Evolutionary conservation across 148 eudicot genomes (phyloP), one percentile per base, ranked within the genome.

Genomic region (Cornus controversa): DNA sequence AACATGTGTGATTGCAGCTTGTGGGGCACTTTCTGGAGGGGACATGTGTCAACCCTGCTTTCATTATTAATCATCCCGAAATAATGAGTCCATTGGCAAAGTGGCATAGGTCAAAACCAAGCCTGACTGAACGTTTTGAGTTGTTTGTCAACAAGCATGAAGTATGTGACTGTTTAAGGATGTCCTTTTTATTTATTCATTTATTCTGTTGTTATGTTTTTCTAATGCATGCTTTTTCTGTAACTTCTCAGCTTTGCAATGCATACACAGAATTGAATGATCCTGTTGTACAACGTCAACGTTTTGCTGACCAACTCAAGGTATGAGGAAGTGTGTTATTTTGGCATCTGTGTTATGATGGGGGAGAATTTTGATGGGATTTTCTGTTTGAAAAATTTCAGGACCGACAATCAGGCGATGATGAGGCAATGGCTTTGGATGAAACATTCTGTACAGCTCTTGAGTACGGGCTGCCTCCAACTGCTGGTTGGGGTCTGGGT

Each of bases 41-140:
- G 84, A 89, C 86, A 2, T 95, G 99, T 78, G 87, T 88, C n/a
- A 93, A 93, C 73, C 99, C 99, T 6, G 40, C 96, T 65, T 95
- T 91, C 77, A 93, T 95, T 40, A 93, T 93, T 37, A 92, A 94
- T 75, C 98, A 94, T 81, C 98, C 98, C 24, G 91, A 94, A 88
- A 92, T 94, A 66, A 94, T 94, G 99, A 91, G 96, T 77, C 99
- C 99, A 24, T 80, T 95, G 79, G 99, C 99, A n/a, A 95, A 95
- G 84, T 95, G 97, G 97, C 99, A 95, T 82, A 86, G 99, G 83
- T 90, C 97, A n/a, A 89, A 80, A 74, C 94, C 96, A 45, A 93
- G 96, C 68, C 79, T 93, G 74, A 95, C 99, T 29, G 99, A 95
- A 76, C 90, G 99, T 28, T 95, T 95, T 68, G 97, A 95, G 75